Evolutionary conservation across 2,329 filamentous ascomycete genomes (phyloP), one percentile per base, ranked within the genome.

Genomic region (Dothiorella sarmentorum): DNA sequence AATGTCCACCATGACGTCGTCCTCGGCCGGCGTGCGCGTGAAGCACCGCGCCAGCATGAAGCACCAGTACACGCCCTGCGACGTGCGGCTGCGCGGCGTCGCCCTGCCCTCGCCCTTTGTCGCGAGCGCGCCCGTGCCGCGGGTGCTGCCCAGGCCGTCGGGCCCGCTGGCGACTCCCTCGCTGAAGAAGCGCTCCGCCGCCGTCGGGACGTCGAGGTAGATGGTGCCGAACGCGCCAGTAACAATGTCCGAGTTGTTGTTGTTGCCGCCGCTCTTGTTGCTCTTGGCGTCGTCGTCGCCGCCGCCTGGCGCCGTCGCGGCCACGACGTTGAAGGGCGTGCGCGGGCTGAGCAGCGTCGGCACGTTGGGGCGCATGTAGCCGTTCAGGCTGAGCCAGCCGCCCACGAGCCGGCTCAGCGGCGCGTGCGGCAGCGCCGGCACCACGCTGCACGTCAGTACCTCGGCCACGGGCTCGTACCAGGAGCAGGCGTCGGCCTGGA

Each of bases 391-490:
- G 7, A 53, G 24, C 7, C 13, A 11, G 49, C 49, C 49, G 22
- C 9, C 49, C 7, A 7, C 11, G 22, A 53, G 33, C 22, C 37
- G 47, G 13, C 26, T 27, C 47, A 42, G 44, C 18, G 57, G 47
- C 15, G 57, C 45, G 38, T 20, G 27, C 20, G 37, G 40, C 0
- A 24, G 15, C 11, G 40, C 45, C 24, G 57, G 57, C 24, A 17
- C 18, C 4, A 55, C 57, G 13, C n/a, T 26, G 17, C 24, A 22
- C 18, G 11, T 15, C 9, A 59, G 10, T 11, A 59, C 40, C 27
- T 37, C 33, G 29, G 38, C 37, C n/a, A 26, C 47, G 27, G 57
- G 45, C 38, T 59, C 57, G 47, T 52, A 59, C 45, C 57, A 59
- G 11, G 33, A 49, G 45, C 57, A 59, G 17, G 24, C 27, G 40